phyloP scores from a whole-genome alignment of 2,329 filamentous ascomycete genomes.

The Rachicladosporium sp. region DNA sequence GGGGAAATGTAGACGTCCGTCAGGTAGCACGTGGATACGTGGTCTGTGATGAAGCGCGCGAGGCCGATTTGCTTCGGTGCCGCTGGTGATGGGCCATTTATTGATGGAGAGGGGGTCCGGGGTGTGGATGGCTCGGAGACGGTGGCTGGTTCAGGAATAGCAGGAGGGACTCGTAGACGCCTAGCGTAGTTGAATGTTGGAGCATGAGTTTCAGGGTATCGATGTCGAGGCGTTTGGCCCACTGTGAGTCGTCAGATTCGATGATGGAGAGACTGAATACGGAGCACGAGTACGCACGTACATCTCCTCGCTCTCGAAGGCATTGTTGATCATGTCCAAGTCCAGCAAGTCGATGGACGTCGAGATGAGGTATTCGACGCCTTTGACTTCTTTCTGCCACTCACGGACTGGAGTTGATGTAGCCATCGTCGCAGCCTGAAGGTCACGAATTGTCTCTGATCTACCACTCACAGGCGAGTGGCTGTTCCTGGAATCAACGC shows the following conservation, averaged over 20 bases:
- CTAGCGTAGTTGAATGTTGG: constrained; percentile 16
- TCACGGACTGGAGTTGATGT: not conserved
- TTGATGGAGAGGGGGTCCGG: constrained; percentile 13
- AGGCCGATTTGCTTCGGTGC: constrained; percentile 14
- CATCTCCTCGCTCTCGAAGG: constrained; percentile 18
- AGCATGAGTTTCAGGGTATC: constrained; percentile 13
- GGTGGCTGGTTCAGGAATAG: too few species aligned
- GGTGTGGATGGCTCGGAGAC: constrained; percentile 12
- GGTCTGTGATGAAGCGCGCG: constrained; percentile 17
- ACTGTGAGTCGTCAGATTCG: constrained; percentile 3
- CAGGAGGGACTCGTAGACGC: constrained; percentile 14
- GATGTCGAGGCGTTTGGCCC: constrained; percentile 15
- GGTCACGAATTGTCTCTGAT: too few species aligned
- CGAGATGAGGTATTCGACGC: constrained; percentile 10
- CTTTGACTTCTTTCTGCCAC: constrained; percentile 1
- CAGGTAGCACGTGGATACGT: constrained; percentile 16
- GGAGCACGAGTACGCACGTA: constrained; percentile 2
- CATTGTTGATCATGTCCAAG: constrained; percentile 15
- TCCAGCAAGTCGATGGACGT: constrained; percentile 11
- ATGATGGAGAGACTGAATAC: too few species aligned
- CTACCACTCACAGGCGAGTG: too few species aligned
- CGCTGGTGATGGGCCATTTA: constrained; percentile 3
- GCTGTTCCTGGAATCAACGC: too few species aligned
- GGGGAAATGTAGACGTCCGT: constrained; percentile 16
- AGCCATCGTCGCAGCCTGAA: not conserved